These are phyloP conservation scores for Jacaranda copaia DNA, from an alignment of 257 asterid genomes.

Conservation along the genomic window DNA sequence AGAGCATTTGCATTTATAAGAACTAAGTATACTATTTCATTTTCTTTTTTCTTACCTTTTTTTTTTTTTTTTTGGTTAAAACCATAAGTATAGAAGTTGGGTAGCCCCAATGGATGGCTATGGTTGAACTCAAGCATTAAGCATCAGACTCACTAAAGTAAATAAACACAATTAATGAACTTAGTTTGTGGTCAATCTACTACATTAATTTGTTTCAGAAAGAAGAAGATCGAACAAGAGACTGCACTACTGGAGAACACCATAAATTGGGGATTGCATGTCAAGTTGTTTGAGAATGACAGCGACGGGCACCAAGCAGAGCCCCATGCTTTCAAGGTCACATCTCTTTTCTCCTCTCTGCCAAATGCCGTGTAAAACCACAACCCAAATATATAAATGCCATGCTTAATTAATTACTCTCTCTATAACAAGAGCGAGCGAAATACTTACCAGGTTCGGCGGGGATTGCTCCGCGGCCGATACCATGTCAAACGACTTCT, in stretches of 20 bases:
- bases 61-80: no score
- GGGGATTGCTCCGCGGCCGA: slow-evolving; percentile 17
- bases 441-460: slow-evolving; percentile 8
- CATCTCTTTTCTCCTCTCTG: slow-evolving; percentile 41
- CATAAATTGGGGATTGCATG: not conserved
- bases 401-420: not conserved
- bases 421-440: not conserved
- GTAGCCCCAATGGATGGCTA: no score
- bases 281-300: slow-evolving; percentile 39
- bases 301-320: slow-evolving; percentile 52
- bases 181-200: not conserved
- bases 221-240: not conserved
- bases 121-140: not conserved
- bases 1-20: no score
- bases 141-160: not conserved
- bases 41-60: no score
- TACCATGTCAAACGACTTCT: slow-evolving; percentile 34
- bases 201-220: slow-evolving; percentile 10
- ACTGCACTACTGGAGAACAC: not conserved
- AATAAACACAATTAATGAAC: no score
- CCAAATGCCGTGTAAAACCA: not conserved
- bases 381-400: not conserved
- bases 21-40: no score
- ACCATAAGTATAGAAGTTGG: no score
- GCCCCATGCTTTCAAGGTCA: slow-evolving; percentile 50